Evolutionary conservation across 345 rosid species (phyloP).

Genomic region (Camelina laxa): DNA sequence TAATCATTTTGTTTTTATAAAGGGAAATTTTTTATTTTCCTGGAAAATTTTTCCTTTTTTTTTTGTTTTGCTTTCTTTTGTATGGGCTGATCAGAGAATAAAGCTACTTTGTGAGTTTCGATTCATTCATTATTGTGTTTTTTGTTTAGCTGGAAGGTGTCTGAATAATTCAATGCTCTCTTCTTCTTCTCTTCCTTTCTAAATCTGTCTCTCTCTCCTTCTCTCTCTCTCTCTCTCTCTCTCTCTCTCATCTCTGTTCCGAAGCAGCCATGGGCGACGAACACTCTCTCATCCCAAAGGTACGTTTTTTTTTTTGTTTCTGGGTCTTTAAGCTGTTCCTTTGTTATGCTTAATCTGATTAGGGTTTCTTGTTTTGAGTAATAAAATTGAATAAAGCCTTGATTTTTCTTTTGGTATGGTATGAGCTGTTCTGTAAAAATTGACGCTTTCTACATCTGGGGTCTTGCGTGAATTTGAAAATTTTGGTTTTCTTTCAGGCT

Average conservation of each 20-base stretch:
- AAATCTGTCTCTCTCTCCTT: constrained; percentile 47
- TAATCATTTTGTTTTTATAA: constrained; percentile 41
- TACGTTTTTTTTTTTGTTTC: constrained; percentile 30
- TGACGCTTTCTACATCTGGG: constrained; percentile 24
- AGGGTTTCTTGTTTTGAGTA: constrained; percentile 33
- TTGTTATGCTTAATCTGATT: constrained; percentile 46
- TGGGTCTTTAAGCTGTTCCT: constrained; percentile 13
- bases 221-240: constrained; percentile 41
- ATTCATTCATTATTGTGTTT: constrained; percentile 36
- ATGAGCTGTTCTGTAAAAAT: constrained; percentile 18
- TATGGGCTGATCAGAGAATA: constrained; percentile 38
- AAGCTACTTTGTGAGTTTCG: constrained; percentile 38
- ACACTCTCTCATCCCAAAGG: constrained; percentile 77
- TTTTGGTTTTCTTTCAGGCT: constrained; percentile 19
- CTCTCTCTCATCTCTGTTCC: constrained; percentile 39
- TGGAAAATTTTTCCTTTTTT: background rate
- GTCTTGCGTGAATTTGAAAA: constrained; percentile 14
- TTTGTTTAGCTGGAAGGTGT: constrained; percentile 39
- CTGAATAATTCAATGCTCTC: constrained; percentile 57
- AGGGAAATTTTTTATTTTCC: background rate
- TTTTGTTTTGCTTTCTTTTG: background rate
- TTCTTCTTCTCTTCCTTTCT: constrained; percentile 37
- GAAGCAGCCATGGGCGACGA: constrained; percentile 72
- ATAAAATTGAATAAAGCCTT: background rate
- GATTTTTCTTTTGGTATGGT: constrained; percentile 10